Evolutionary conservation across 305 asterid genomes (phyloP), one percentile per base, ranked within the genome.

Genomic region (Euphrasia arctica): DNA sequence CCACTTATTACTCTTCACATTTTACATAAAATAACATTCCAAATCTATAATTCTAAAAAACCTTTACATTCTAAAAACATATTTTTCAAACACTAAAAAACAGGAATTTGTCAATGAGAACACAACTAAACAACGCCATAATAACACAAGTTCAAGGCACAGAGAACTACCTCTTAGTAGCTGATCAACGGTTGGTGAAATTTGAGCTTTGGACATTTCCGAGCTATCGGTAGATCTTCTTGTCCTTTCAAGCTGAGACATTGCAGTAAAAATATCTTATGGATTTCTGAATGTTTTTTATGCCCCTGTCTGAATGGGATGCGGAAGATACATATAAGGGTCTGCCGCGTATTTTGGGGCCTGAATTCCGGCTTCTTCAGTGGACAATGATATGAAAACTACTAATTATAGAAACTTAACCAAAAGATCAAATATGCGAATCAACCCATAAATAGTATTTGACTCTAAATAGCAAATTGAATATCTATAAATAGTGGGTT

Each of bases 141-240:
- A 9, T 18, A 34, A 15, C 9, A 58, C 32, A 22, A 29, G 58
- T 28, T 28, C 15, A 18, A 29, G 57, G 18, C 13, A 42, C 4
- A 72, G 4, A 54, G 13, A 59, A 50, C 41, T 76, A 88, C 95
- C 95, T 74, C 72, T 83, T 4, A 84, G 75, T 62, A 78, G 78
- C 57, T 83, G 98, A 58, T 83, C 93, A 75, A 81, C 80, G 49
- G 95, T 76, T 27, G 90, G 82, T 18, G 88, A 78, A 25, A 67
- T 51, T 61, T 67, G 84, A 61, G 79, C 75, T 59, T 41, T 58
- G 15, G 83, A 82, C 42, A 72, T 73, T 67, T 52, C 70, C 15
- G 81, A 70, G 67, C 83, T 68, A 25, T 83, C 81, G 2, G 72
- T 65, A 36, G 47, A 8, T 76, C 77, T 72, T 36, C 70, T 73